Percentiles rank a stretch among this genome's conserved stretches.
These are phyloP conservation scores for Venustampulla echinocandica DNA, from an alignment of 495 filamentous ascomycete genomes.

Conservation along the genomic window DNA sequence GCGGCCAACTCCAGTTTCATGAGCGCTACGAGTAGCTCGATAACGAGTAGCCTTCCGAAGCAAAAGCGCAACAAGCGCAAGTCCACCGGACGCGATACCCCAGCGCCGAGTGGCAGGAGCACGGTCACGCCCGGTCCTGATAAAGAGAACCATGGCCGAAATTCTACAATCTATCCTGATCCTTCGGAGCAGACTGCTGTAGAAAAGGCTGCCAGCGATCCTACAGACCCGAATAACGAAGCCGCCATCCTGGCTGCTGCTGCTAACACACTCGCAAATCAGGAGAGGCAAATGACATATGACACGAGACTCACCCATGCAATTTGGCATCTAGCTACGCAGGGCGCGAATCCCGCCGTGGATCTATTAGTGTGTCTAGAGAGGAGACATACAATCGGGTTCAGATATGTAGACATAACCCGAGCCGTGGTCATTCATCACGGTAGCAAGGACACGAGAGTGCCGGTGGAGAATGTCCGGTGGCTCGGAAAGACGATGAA, in stretches of 20 bases:
- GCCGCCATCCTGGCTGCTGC: conserved; percentile 36
- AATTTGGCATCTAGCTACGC: conserved; percentile 92
- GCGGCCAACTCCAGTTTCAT: conserved; percentile 94
- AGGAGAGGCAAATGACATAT: conserved; percentile 70
- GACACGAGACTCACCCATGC: conserved; percentile 79
- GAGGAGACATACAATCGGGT: conserved; percentile 83
- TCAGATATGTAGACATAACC: conserved; percentile 93
- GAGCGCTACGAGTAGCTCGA: conserved; percentile 79
- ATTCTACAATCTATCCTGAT: conserved; percentile 21
- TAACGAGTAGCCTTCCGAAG: conserved; percentile 76
- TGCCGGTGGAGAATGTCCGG: conserved; percentile 88
- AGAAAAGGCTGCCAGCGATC: conserved; percentile 20
- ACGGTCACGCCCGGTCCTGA: conserved; percentile 21
- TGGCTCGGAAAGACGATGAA: conserved; percentile 95
- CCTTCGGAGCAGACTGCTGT: conserved; percentile 17
- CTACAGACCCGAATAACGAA: conserved; percentile 22
- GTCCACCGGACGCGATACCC: conserved; percentile 35
- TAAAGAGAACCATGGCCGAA: conserved; percentile 22
- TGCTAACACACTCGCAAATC: conserved; percentile 43
- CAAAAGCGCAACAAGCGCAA: conserved; percentile 54
- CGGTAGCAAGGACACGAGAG: conserved; percentile 80
- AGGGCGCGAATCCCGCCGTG: conserved; percentile 85
- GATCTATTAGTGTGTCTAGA: conserved; percentile 92
- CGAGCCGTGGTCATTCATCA: conserved; percentile 88
- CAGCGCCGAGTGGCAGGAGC: conserved; percentile 25